These are phyloP conservation scores for Chaetomium sp. DNA, from an alignment of 2,329 filamentous ascomycete species.

Conservation along the genomic window DNA sequence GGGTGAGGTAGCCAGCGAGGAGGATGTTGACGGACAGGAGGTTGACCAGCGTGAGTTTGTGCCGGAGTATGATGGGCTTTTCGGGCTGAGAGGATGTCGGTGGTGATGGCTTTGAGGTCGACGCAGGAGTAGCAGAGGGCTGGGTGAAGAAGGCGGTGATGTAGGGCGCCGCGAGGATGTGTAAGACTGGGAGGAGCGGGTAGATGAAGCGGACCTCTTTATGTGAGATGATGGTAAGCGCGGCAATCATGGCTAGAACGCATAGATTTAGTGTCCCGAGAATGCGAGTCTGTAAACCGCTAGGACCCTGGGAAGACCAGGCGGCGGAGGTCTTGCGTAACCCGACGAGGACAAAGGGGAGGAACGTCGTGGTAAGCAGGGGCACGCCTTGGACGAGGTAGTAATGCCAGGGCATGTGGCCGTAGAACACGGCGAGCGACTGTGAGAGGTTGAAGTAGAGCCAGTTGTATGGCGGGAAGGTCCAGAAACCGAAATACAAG, in stretches of 20 bases:
- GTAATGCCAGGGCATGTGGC: constrained; percentile 84
- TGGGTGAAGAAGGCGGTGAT: constrained; percentile 58
- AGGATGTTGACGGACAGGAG: constrained; percentile 61
- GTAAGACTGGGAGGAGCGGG: constrained; percentile 79
- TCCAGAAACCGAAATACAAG: constrained; percentile 77
- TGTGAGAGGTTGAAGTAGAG: constrained; percentile 87
- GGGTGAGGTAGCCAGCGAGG: constrained; percentile 67
- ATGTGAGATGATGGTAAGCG: constrained; percentile 76
- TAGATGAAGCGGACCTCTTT: constrained; percentile 98
- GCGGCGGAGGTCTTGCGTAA: constrained; percentile 46
- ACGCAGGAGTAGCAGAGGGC: constrained; percentile 24
- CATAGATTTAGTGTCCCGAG: constrained; percentile 51
- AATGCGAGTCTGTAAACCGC: constrained; percentile 35
- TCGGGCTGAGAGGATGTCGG: not conserved
- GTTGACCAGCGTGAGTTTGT: constrained; percentile 48
- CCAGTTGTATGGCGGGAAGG: constrained; percentile 81
- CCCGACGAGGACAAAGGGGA: constrained; percentile 68
- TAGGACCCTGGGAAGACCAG: constrained; percentile 26
- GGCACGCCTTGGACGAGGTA: constrained; percentile 87
- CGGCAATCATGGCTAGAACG: constrained; percentile 51
- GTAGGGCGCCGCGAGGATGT: constrained; percentile 67
- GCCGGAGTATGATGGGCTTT: constrained; percentile 33
- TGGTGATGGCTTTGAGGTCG: constrained; percentile 15
- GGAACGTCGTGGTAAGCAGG: constrained; percentile 72
- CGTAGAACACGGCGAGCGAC: constrained; percentile 87